Evolutionary conservation across 106 monocot species (phyloP).

Genomic region (Iris macrosiphon): DNA sequence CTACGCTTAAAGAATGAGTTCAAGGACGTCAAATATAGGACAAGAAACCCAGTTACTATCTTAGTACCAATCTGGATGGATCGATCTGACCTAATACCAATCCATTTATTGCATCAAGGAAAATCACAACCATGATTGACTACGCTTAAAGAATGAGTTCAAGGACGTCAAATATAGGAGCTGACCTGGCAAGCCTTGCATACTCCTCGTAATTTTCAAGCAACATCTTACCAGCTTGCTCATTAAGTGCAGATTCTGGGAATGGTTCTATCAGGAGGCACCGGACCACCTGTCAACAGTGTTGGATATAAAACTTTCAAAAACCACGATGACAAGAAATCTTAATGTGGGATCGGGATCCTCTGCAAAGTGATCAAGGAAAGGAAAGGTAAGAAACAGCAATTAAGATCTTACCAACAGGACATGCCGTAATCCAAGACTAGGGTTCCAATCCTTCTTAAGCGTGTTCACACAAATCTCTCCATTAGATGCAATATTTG

Average conservation of each 20-base stretch:
- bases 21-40: too few species aligned
- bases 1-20: too few species aligned
- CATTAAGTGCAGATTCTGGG: slow-evolving; percentile 85
- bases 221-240: slow-evolving; percentile 88
- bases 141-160: too few species aligned
- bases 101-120: too few species aligned
- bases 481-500: slow-evolving; percentile 87
- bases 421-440: slow-evolving; percentile 65
- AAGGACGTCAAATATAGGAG: too few species aligned
- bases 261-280: slow-evolving; percentile 92
- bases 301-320: not conserved
- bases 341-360: too few species aligned
- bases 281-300: slow-evolving; percentile 49
- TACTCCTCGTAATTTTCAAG: slow-evolving; percentile 81
- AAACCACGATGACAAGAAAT: not conserved
- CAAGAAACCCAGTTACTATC: too few species aligned
- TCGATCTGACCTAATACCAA: too few species aligned
- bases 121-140: too few species aligned
- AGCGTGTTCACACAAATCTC: slow-evolving; percentile 94
- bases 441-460: slow-evolving; percentile 94
- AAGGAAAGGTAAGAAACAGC: not conserved
- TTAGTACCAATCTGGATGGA: too few species aligned
- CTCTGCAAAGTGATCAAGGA: not conserved
- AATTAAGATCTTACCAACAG: slow-evolving; percentile 43
- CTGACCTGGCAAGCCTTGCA: slow-evolving; percentile 71